phyloP scores from a whole-genome alignment of 208 protist genomes.

The Sergeia podlipaevii region DNA sequence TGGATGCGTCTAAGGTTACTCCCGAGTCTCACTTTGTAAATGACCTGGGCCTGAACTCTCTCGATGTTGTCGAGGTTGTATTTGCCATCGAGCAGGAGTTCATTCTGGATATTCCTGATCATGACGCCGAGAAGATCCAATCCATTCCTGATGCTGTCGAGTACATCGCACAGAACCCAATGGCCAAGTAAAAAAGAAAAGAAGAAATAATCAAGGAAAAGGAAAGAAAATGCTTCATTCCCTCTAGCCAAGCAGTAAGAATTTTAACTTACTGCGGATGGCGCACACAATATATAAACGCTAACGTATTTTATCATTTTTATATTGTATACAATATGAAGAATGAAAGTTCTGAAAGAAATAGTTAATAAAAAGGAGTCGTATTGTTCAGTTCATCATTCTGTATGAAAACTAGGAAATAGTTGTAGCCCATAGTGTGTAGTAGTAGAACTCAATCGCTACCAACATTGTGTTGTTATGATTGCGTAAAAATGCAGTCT shows the following conservation, averaged over 20 bases:
- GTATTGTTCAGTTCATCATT: neutral
- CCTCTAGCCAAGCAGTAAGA: no score
- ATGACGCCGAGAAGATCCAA: conserved; percentile 95
- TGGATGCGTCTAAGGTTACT: conserved; percentile 89
- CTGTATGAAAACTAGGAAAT: no score
- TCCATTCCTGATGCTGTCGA: conserved; percentile 91
- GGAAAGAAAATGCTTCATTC: no score
- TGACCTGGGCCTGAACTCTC: conserved; percentile 94
- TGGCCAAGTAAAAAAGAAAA: conserved; percentile 92
- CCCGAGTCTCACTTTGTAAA: conserved; percentile 94
- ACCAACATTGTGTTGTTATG: no score
- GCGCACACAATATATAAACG: no score
- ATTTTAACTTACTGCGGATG: no score
- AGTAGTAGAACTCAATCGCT: no score
- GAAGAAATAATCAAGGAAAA: no score
- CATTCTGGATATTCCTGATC: conserved; percentile 95
- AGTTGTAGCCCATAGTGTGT: neutral
- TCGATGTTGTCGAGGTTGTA: conserved; percentile 95
- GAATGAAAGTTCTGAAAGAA: no score
- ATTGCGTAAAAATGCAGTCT: no score
- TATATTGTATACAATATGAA: neutral
- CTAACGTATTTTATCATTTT: neutral
- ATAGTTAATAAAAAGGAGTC: neutral
- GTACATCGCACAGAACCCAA: conserved; percentile 94
- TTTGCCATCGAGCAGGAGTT: conserved; percentile 96